Evolutionary conservation across 495 filamentous ascomycete genomes (phyloP).

Genomic region (Aspergillus egyptiacus): DNA sequence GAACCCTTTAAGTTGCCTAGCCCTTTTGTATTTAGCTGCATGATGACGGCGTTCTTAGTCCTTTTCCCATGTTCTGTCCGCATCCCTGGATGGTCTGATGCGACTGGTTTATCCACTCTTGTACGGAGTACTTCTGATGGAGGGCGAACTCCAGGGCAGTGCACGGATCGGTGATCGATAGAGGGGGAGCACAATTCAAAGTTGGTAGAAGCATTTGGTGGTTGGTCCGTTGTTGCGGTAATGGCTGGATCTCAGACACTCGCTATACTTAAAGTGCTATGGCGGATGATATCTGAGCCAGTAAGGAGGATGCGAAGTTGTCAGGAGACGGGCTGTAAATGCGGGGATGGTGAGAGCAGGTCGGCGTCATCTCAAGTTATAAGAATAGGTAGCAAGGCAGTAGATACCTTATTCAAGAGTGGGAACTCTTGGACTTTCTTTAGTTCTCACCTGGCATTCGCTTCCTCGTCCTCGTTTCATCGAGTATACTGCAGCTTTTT

Average conservation of each 20-base stretch:
- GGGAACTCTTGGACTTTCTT: not conserved
- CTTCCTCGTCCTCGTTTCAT: not conserved
- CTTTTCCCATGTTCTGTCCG: not conserved
- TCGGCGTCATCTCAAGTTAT: not conserved
- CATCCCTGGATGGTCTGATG: not conserved
- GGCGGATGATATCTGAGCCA: constrained; percentile 5
- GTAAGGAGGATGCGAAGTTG: constrained; percentile 10
- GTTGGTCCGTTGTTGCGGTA: not conserved
- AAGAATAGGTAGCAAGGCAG: no score
- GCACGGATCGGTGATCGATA: constrained; percentile 15
- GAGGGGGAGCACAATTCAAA: constrained; percentile 2
- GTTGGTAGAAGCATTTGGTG: not conserved
- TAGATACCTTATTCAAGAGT: not conserved
- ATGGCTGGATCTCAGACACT: not conserved
- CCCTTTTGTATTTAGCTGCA: not conserved
- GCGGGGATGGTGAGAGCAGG: constrained; percentile 9
- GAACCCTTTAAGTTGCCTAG: not conserved
- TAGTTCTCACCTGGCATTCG: not conserved
- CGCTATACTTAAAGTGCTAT: not conserved
- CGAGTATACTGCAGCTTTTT: not conserved
- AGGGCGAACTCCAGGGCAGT: constrained; percentile 5
- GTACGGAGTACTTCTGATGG: not conserved
- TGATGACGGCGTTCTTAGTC: not conserved
- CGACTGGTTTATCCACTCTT: not conserved
- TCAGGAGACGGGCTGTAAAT: constrained; percentile 12